Base-by-base conservation (phyloP, 768 basidiomycete genomes). In the Tylopilus cervinicoccineus region DNA sequence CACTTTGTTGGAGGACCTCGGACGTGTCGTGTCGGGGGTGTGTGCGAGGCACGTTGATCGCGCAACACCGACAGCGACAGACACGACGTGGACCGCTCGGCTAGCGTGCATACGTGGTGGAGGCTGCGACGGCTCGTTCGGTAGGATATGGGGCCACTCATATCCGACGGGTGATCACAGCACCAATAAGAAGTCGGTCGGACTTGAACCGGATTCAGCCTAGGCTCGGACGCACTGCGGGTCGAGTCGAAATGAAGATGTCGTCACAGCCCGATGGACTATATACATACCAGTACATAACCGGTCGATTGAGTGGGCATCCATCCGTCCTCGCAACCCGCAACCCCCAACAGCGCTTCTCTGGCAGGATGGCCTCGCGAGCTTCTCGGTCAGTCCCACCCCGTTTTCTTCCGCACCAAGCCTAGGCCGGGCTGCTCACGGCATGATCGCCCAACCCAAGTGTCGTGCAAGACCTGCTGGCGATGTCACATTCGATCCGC, bases 401-500 rank as follows among this genome's bases (percentile, higher is more conserved):
- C 8, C 27, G 9, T 13, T 36, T 41, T 36, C 20, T 36, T 36
- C 31, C 43, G 32, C 32, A 34, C 11, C 22, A 42, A 9, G 14
- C 13, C 26, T 17, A 10, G 7, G 11, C 8, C 36, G 1, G 26
- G 19, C 6, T 14, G 13, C 43, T 44, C 13, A 33, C 24, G 32
- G 14, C 43, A 10, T 26, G 31, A 43, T 16, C 20, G 20, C 16
- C 19, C 23, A 4, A 14, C 1, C 14, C 37, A 48, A 45, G 45
- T 22, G 6, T 33, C 26, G 37, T 36, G 10, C 16, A 40, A 17
- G 42, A 27, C 31, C 7, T 58, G 8, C 37, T 56, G 28, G 41
- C 49, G 10, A 24, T 11, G 23, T 45, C 59, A 8, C 36, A 43
- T 3, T 50, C 45, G 29, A 14, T 50, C 5, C 27, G 8, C 34